Base-by-base conservation (phyloP, 148 eudicot genomes). In the Euryodendron excelsum region DNA sequence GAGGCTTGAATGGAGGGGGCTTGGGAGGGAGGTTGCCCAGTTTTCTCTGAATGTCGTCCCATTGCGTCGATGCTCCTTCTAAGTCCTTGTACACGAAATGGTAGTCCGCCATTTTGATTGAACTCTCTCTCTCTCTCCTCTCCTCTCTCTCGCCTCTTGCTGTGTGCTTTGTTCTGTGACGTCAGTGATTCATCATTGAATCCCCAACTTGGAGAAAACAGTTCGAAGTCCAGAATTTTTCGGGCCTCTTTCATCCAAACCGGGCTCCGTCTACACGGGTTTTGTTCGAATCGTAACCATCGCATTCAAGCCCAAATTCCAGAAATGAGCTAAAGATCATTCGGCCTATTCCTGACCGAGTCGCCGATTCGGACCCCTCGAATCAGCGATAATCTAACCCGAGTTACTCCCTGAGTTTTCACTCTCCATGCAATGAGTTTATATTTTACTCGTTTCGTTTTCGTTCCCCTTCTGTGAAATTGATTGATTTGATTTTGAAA, bases 21-120 rank as follows among this genome's bases (percentile, higher is more conserved):
- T 95, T 95, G 3, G 84, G 82, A 0, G 97, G 94, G 1, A 93
- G 85, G 56, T 95, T 93, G 0, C 97, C 97, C 13, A 89, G 87
- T 73, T 93, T 95, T 2, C 96, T 77, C 77, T 95, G 98, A 60
- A 93, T 85, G 60, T 94, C 98, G 69, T 92, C 98, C 97, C 97
- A 94, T 37, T 94, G 94, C 5, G 94, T 94, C 2, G 97, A 84
- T 5, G 96, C 75, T 86, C 98, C 98, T 82, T 95, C 96, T 21
- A 91, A 66, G 71, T 93, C 98, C 79, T 93, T 95, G 87, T 93
- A 93, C 30, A 93, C 94, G 67, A 75, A 93, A 70, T 95, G 96
- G 68, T 94, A 88, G 39, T 92, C 88, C 85, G 17, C 33, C 33
- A 14, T 34, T 21, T 33, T 39, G 23, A 39, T 7, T 56, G 14